phyloP scores from a whole-genome alignment of 495 filamentous ascomycete species.

The Evernia prunastri region DNA sequence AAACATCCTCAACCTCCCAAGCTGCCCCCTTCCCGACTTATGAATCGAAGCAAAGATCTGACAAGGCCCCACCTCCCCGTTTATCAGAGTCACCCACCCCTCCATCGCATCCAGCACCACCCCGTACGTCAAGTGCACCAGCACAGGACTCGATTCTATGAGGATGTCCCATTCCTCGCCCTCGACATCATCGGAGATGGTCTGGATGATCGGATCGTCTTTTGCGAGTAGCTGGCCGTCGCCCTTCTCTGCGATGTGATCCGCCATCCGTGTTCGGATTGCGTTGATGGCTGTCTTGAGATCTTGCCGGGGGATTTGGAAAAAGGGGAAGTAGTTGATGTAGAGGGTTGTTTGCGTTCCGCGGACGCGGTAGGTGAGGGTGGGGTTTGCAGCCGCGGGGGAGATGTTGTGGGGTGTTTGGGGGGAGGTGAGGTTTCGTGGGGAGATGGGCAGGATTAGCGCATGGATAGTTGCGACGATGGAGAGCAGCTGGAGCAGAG shows the following conservation, averaged over 20 bases:
- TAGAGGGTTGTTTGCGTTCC: background rate
- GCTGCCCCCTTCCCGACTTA: no score
- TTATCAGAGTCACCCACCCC: no score
- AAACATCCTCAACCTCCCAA: no score
- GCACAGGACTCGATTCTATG: background rate
- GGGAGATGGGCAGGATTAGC: background rate
- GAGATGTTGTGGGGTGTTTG: no score
- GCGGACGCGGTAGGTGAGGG: background rate
- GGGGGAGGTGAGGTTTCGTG: background rate
- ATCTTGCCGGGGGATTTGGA: background rate
- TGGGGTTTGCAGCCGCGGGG: background rate
- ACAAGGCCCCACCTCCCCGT: no score
- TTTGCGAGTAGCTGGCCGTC: background rate
- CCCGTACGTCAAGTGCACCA: background rate
- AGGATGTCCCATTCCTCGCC: no score
- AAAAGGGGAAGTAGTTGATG: background rate
- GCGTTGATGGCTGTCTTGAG: background rate
- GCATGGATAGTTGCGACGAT: background rate
- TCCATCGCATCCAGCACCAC: no score
- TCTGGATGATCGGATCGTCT: background rate
- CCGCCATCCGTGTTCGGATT: background rate
- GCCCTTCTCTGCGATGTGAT: background rate
- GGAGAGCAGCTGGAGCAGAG: background rate
- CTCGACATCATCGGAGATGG: background rate
- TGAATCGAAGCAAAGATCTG: no score